These are phyloP conservation scores for Ceratobasidium sp. DNA, from an alignment of 1,284 basidiomycete species.

Conservation along the genomic window DNA sequence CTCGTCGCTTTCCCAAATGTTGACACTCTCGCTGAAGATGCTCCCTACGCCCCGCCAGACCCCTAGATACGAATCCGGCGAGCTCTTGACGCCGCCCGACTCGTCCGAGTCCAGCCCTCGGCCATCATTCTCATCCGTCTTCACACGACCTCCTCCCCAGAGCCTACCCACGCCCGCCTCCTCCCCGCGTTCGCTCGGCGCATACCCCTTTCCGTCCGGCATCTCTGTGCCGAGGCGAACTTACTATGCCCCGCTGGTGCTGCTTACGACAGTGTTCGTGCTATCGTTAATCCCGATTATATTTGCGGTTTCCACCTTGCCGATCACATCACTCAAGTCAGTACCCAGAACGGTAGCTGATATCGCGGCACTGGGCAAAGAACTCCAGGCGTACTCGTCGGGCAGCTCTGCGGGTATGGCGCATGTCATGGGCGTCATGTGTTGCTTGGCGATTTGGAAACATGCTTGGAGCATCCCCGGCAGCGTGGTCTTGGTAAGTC, in stretches of 20 bases:
- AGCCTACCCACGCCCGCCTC: slow-evolving; percentile 31
- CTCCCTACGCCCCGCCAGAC: slow-evolving; percentile 18
- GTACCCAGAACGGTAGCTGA: slow-evolving; percentile 83
- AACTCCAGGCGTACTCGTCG: slow-evolving; percentile 77
- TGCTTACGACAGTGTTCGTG: slow-evolving; percentile 45
- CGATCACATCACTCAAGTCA: slow-evolving; percentile 69
- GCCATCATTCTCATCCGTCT: slow-evolving; percentile 36
- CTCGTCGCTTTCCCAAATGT: slow-evolving; percentile 3
- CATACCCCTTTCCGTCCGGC: slow-evolving; percentile 8
- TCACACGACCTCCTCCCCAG: slow-evolving; percentile 33
- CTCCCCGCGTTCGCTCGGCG: slow-evolving; percentile 15
- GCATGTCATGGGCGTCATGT: slow-evolving; percentile 84
- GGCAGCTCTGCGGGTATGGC: slow-evolving; percentile 67
- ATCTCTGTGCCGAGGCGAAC: slow-evolving; percentile 21
- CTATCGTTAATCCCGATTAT: slow-evolving; percentile 57
- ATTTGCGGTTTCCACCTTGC: slow-evolving; percentile 68
- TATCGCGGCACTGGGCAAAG: slow-evolving; percentile 77
- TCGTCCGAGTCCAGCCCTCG: slow-evolving; percentile 18
- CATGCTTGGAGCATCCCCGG: slow-evolving; percentile 95
- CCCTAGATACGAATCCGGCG: slow-evolving; percentile 13
- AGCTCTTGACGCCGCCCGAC: slow-evolving; percentile 18
- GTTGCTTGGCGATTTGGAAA: slow-evolving; percentile 90
- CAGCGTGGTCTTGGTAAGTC: slow-evolving; percentile 85
- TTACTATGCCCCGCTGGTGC: slow-evolving; percentile 45
- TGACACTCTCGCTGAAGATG: slow-evolving; percentile 26